Percentiles rank a stretch among this genome's conserved stretches.
Conservation (phyloP, 192 early-diverging fungal genomes). For the Entomortierella parvispora region DNA sequence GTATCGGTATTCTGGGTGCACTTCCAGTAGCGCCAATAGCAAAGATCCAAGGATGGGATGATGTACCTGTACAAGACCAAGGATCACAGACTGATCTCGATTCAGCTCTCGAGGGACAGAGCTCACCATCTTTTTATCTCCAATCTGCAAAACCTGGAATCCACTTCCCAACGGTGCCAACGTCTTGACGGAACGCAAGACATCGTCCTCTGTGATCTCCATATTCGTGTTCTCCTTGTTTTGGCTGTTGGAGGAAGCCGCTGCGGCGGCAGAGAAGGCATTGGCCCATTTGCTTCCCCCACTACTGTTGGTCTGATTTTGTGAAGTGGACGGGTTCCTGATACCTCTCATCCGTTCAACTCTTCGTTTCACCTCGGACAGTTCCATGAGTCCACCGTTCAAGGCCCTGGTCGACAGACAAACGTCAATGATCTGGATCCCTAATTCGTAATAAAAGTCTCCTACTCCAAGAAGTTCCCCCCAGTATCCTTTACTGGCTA, state of each 20-base stretch:
- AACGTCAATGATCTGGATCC: constrained; percentile 91
- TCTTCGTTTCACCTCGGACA: constrained; percentile 79
- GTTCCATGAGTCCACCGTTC: constrained; percentile 93
- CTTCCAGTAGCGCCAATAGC: no score
- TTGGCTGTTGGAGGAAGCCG: not conserved
- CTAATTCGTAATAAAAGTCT: constrained; percentile 97
- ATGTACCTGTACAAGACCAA: constrained; percentile 82
- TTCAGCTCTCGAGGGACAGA: constrained; percentile 92
- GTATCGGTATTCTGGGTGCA: no score
- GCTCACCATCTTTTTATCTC: constrained; percentile 83
- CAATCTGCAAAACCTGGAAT: constrained; percentile 87
- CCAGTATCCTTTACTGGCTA: constrained; percentile 96
- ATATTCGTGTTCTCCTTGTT: constrained; percentile 30
- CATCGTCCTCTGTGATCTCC: constrained; percentile 79
- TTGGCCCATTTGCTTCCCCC: not conserved
- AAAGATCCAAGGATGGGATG: no score
- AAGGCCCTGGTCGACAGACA: constrained; percentile 85
- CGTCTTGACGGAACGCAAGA: constrained; percentile 84
- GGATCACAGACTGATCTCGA: constrained; percentile 75
- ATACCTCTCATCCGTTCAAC: constrained; percentile 75
- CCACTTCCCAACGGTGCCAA: constrained; percentile 89
- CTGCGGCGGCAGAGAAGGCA: not conserved
- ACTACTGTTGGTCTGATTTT: not conserved
- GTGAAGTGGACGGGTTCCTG: constrained; percentile 1
- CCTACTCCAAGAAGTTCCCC: constrained; percentile 93